Evolutionary conservation across 1,284 basidiomycete genomes (phyloP), one percentile per base, ranked within the genome.

Genomic region (Spongispora temasekensis): DNA sequence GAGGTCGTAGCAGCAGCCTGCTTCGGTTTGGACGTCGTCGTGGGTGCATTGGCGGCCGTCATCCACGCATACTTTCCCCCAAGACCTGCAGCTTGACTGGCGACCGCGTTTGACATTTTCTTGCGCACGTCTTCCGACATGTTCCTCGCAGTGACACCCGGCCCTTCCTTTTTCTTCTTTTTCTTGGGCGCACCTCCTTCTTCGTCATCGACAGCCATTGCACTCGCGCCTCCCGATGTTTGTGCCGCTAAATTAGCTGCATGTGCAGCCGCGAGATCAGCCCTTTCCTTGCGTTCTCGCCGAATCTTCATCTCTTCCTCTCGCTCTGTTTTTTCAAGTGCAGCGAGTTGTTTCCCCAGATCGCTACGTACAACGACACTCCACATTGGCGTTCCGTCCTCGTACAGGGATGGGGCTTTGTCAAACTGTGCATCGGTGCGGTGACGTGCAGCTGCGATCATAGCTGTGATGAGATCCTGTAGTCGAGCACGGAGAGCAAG

Each of bases 71-170:
- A 95, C 72, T 89, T 89, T 23, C 88, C 86, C 2, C 87, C 85
- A 34, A 92, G 71, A 0, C 93, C 92, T n/a, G 91, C 89, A 2
- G 90, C 91, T 69, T 92, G 90, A 66, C 86, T 89, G n/a, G 93
- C 93, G 5, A 91, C 90, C 32, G 90, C 90, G 72, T 94, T 93
- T 50, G 90, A 91, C 86, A 94, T 87, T 72, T 93, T 93, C 81
- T 94, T 94, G 65, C 89, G 80, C 66, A 93, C 90, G 68, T 94
- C 93, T 73, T 93, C 93, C 2, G 87, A 88, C 90, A 95, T 93
- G 71, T 94, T 94, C 60, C 88, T 80, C 55, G 91, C 91, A 1
- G 90, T 91, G 12, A 93, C 89, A 4, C 90, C 90, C 0, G 91
- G 91, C 0, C 91, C 91, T 31, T 91, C 89, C 73, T 90, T 90